Conservation (phyloP, 306 rosid genomes). For the Betula pendula region DNA sequence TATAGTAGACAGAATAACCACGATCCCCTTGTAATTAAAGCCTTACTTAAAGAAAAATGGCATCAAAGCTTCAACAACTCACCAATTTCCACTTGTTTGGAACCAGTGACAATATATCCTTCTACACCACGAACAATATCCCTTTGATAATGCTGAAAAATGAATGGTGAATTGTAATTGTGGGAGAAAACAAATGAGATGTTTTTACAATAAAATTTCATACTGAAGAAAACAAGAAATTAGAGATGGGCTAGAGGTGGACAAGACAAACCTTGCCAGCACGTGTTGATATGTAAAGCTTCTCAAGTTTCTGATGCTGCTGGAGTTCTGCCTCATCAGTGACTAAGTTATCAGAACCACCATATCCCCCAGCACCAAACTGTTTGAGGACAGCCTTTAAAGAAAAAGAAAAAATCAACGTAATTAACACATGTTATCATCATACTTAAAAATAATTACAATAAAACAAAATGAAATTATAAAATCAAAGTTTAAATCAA, state of each 20-base stretch:
- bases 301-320: slow-evolving; percentile 94
- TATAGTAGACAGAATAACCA: slow-evolving; percentile 24
- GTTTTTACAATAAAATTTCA: not conserved
- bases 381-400: slow-evolving; percentile 91
- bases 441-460: not conserved
- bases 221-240: slow-evolving; percentile 9
- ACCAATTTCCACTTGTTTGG: slow-evolving; percentile 97
- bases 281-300: slow-evolving; percentile 94
- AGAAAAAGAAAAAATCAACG: slow-evolving; percentile 12
- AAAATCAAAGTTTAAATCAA: not conserved
- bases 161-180: slow-evolving; percentile 18
- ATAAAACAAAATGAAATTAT: not conserved
- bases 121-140: slow-evolving; percentile 97
- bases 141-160: slow-evolving; percentile 90
- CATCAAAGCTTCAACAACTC: slow-evolving; percentile 28
- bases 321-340: slow-evolving; percentile 83
- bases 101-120: slow-evolving; percentile 93
- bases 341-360: slow-evolving; percentile 82
- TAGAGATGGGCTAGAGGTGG: slow-evolving; percentile 23
- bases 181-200: slow-evolving; percentile 7
- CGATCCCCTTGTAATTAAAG: slow-evolving; percentile 10
- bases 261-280: slow-evolving; percentile 80
- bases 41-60: not conserved
- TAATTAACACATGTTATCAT: slow-evolving; percentile 18
- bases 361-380: slow-evolving; percentile 96